A percentile compares a stretch with the other conserved stretches of the same genome.
phyloP scores from a whole-genome alignment of 164 flowering plant genomes.

The Magnolia officinalis region DNA sequence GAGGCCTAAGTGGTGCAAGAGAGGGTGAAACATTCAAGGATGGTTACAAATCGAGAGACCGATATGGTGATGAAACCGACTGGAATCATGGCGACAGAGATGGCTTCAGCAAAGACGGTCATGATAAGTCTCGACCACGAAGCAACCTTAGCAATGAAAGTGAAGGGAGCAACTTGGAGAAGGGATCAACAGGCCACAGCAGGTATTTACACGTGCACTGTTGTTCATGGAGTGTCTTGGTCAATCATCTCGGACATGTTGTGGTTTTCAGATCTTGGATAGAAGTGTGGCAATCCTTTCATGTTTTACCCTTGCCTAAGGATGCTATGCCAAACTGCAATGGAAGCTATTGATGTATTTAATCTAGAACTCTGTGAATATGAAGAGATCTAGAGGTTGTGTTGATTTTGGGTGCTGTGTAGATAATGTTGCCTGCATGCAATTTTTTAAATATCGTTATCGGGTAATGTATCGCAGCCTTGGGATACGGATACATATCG shows the following conservation, averaged over 20 bases:
- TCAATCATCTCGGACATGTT: not conserved
- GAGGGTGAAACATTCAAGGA: constrained; percentile 32
- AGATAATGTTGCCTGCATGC: not conserved
- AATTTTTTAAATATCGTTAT: no score
- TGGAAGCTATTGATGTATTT: not conserved
- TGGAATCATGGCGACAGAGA: constrained; percentile 20
- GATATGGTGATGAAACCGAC: constrained; percentile 29
- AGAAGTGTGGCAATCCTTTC: not conserved
- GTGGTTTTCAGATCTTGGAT: not conserved
- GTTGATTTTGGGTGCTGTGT: not conserved
- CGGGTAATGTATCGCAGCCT: no score
- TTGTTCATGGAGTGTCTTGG: not conserved
- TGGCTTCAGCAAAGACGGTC: constrained; percentile 35
- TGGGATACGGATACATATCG: no score
- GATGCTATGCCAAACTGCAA: not conserved
- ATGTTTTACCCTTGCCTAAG: not conserved
- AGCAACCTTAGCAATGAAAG: constrained; percentile 29
- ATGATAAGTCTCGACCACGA: constrained; percentile 37
- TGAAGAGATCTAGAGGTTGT: not conserved
- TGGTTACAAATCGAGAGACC: constrained; percentile 37
- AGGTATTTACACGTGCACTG: constrained; percentile 30
- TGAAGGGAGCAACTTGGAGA: constrained; percentile 30
- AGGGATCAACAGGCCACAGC: constrained; percentile 34
- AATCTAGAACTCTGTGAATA: not conserved
- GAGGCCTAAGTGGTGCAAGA: constrained; percentile 39